Conservation (phyloP, 2,329 filamentous ascomycete species). For the Incumbomyces delicatus region DNA sequence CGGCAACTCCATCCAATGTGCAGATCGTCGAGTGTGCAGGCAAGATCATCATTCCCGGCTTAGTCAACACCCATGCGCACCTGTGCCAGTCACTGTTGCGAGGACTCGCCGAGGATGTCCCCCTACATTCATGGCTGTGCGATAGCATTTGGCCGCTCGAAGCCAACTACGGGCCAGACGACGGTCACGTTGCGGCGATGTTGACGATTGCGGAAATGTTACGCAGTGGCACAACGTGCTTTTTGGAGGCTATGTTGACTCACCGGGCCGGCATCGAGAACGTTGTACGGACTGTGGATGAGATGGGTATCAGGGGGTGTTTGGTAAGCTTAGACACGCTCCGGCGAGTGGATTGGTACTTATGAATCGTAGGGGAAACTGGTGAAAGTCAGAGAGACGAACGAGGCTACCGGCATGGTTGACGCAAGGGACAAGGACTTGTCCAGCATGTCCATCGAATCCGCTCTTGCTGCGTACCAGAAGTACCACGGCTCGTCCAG, state of each 20-base stretch:
- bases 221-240: constrained; percentile 30
- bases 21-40: constrained; percentile 22
- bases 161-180: constrained; percentile 26
- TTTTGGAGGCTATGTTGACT: constrained; percentile 29
- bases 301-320: constrained; percentile 27
- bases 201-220: constrained; percentile 31
- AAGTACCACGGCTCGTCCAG: constrained; percentile 24
- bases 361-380: constrained; percentile 10
- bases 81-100: constrained; percentile 28
- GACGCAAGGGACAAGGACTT: constrained; percentile 23
- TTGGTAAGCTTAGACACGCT: constrained; percentile 13
- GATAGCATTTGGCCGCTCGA: constrained; percentile 30
- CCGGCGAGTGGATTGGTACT: not conserved
- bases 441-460: constrained; percentile 23
- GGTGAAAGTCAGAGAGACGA: constrained; percentile 13
- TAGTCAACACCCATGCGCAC: constrained; percentile 30
- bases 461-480: constrained; percentile 18
- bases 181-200: constrained; percentile 26
- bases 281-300: constrained; percentile 24
- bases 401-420: constrained; percentile 11
- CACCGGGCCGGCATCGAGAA: constrained; percentile 22
- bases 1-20: constrained; percentile 7
- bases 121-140: constrained; percentile 24
- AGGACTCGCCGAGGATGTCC: constrained; percentile 24
- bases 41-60: constrained; percentile 28